Conservation (phyloP, 768 basidiomycete species). For the Mycena olivaceomarginata region DNA sequence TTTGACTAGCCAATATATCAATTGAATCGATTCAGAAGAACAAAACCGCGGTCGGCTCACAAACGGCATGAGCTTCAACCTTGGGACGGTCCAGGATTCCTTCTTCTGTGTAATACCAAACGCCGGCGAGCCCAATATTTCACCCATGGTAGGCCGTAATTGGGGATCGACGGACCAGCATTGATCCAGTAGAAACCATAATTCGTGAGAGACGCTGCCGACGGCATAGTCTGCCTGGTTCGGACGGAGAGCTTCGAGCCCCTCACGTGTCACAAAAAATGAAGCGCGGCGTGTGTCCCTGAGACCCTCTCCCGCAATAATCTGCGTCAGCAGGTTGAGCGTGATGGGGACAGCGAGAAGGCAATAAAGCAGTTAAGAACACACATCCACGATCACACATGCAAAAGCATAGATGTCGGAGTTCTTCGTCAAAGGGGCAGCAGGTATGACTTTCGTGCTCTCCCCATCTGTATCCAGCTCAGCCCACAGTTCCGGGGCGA, state of each 20-base stretch:
- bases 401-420: slow-evolving; percentile 2
- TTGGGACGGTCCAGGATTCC: background rate
- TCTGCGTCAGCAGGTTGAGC: background rate
- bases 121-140: background rate
- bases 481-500: background rate
- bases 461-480: background rate
- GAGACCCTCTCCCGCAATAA: background rate
- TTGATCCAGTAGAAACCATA: background rate
- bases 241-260: background rate
- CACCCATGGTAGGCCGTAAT: background rate
- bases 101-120: background rate
- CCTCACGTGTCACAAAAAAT: background rate
- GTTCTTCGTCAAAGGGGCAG: background rate
- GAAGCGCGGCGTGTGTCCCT: background rate
- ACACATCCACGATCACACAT: background rate
- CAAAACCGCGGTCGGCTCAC: background rate
- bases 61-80: background rate
- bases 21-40: too few species aligned
- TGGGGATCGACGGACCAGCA: background rate
- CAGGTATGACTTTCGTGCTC: background rate
- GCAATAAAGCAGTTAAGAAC: background rate
- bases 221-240: background rate
- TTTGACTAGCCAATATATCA: background rate
- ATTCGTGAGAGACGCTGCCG: background rate
- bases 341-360: background rate